Evolutionary conservation across 202 grass and related monocot genomes (phyloP).

Genomic region (Zoysia matrella): DNA sequence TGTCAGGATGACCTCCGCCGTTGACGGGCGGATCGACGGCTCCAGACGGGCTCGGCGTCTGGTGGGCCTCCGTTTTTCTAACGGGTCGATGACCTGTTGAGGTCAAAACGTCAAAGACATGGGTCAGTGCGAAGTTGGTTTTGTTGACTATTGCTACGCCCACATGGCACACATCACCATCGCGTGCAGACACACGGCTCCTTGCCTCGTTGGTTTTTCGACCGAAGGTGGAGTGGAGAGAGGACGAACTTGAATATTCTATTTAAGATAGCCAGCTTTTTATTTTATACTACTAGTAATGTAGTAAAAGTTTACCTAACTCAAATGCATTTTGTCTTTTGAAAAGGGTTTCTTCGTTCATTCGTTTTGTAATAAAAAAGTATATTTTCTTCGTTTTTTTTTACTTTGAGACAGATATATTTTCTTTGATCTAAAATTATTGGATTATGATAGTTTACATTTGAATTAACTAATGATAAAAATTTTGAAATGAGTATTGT

Average conservation of each 20-base stretch:
- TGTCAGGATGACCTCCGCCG: not conserved
- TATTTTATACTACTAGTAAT: too few species aligned
- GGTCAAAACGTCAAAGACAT: slow-evolving; percentile 62
- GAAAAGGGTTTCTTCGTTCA: not conserved
- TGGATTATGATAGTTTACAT: too few species aligned
- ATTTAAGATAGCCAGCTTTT: not conserved
- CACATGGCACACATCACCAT: slow-evolving; percentile 42
- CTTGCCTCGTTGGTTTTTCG: too few species aligned
- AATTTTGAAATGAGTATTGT: too few species aligned
- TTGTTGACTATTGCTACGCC: slow-evolving; percentile 48
- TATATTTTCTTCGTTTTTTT: too few species aligned
- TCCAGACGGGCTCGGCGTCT: not conserved
- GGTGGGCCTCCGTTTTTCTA: not conserved
- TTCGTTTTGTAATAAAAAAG: not conserved
- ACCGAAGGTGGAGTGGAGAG: not conserved
- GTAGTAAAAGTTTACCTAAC: slow-evolving; percentile 1
- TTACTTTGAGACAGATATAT: too few species aligned
- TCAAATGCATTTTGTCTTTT: slow-evolving; percentile 10
- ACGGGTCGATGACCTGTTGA: slow-evolving; percentile 16
- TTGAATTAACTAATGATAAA: too few species aligned
- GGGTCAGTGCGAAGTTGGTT: slow-evolving; percentile 33
- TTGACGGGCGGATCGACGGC: slow-evolving; percentile 13
- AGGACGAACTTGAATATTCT: slow-evolving; percentile 27
- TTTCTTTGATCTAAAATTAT: too few species aligned
- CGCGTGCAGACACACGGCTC: slow-evolving; percentile 26